phyloP scores from a whole-genome alignment of 257 asterid species.

The Nyctanthes arbortristis region DNA sequence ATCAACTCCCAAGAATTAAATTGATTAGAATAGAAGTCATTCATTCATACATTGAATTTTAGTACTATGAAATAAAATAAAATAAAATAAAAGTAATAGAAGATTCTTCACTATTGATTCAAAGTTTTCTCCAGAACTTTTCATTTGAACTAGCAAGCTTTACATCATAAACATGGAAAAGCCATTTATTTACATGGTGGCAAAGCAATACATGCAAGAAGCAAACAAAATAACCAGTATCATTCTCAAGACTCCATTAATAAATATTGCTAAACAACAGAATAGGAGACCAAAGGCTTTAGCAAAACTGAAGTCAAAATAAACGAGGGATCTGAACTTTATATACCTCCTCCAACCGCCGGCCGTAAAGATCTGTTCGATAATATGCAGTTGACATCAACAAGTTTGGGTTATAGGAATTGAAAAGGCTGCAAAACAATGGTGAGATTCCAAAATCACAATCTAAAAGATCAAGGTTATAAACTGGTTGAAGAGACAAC shows the following conservation, averaged over 20 bases:
- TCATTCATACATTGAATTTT: slow-evolving; percentile 2
- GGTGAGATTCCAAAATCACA: slow-evolving; percentile 20
- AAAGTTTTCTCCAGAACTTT: background rate
- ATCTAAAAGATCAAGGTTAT: background rate
- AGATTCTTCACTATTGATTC: background rate
- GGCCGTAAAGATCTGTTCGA: slow-evolving; percentile 78
- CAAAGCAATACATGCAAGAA: background rate
- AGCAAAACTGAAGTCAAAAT: slow-evolving; percentile 14
- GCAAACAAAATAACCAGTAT: background rate
- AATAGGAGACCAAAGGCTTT: slow-evolving; percentile 19
- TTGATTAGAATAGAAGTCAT: background rate
- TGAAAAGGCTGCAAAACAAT: slow-evolving; percentile 72
- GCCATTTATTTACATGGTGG: background rate
- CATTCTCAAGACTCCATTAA: background rate
- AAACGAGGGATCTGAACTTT: slow-evolving; percentile 15
- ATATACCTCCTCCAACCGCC: slow-evolving; percentile 70
- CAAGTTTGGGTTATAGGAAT: slow-evolving; percentile 70
- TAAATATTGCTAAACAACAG: background rate
- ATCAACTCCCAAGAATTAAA: slow-evolving; percentile 5
- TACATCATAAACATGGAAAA: slow-evolving; percentile 11
- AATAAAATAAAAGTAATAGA: background rate
- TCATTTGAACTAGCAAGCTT: slow-evolving; percentile 6
- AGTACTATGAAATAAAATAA: slow-evolving; percentile 8
- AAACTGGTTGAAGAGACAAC: background rate
- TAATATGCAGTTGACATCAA: slow-evolving; percentile 90